Evolutionary conservation across 2,329 filamentous ascomycete species (phyloP).

Genomic region (Rosellinia necatrix): DNA sequence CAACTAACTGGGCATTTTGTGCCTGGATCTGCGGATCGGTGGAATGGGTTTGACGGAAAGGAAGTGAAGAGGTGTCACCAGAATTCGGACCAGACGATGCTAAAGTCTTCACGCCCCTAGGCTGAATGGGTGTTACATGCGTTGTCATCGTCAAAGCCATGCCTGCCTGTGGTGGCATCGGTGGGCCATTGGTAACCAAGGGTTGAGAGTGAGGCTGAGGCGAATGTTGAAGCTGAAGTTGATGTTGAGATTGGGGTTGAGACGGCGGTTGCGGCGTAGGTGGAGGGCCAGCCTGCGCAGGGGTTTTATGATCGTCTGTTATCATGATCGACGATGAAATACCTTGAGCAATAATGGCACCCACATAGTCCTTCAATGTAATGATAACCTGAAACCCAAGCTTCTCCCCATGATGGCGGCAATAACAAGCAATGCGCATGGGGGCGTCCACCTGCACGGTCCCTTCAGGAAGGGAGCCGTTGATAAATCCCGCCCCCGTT

Average conservation of each 20-base stretch:
- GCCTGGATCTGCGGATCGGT: slow-evolving; percentile 66
- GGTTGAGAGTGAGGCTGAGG: slow-evolving; percentile 31
- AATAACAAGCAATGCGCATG: slow-evolving; percentile 98
- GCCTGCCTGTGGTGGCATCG: slow-evolving; percentile 13
- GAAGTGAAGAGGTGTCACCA: slow-evolving; percentile 42
- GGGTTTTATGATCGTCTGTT: slow-evolving; percentile 94
- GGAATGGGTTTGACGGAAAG: slow-evolving; percentile 63
- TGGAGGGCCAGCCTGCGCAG: slow-evolving; percentile 20
- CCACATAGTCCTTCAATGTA: slow-evolving; percentile 82
- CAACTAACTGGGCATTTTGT: slow-evolving; percentile 49
- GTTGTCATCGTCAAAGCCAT: slow-evolving; percentile 15
- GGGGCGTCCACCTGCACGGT: slow-evolving; percentile 81
- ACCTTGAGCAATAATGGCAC: slow-evolving; percentile 78
- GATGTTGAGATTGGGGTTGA: slow-evolving; percentile 28
- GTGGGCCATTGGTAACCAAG: slow-evolving; percentile 1
- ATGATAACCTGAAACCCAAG: slow-evolving; percentile 91
- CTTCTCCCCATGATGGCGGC: slow-evolving; percentile 93
- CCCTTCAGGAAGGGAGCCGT: slow-evolving; percentile 56
- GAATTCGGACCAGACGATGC: slow-evolving; percentile 38
- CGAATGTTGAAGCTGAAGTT: slow-evolving; percentile 19
- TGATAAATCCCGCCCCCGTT: slow-evolving; percentile 48
- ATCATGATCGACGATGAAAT: slow-evolving; percentile 93
- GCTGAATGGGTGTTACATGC: slow-evolving; percentile 8
- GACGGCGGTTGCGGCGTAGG: slow-evolving; percentile 19
- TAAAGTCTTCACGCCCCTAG: slow-evolving; percentile 9